Evolutionary conservation across 2,329 filamentous ascomycete species (phyloP), one percentile per base, ranked within the genome.

Genomic region (Verticillium albo-atrum): DNA sequence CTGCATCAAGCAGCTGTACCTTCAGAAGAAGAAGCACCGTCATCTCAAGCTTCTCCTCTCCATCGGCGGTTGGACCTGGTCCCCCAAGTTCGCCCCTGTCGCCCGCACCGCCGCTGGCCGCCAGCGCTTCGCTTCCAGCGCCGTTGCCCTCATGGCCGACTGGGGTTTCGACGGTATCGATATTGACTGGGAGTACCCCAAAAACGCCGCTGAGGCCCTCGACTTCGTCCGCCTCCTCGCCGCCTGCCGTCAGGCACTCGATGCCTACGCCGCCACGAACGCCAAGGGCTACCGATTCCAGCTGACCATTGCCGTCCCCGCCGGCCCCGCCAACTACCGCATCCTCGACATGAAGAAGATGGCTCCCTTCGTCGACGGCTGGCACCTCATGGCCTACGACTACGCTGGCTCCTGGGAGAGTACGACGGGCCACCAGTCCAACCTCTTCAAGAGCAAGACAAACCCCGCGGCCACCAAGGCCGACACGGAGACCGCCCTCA

Each of bases 11-110:
- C 90, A 94, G 70, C 77, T 96, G 1, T 91, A 83, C 71, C 73
- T 91, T 1, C 80, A 90, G 57, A 96, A 96, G 79, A 88, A 92
- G 74, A 76, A 81, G 65, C 85, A 96, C 71, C 85, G 91, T 23
- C 85, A 90, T 57, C 74, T 96, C 60, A 96, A 96, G 74, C 81
- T 89, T 2, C 76, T 95, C n/a, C 81, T 95, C 9, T 91, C 88
- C 35, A 89, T 96, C 61, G 92, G 92, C 47, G 92, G 92, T 17
- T 95, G 88, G 86, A 90, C 86, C 0, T 91, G 89, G 71, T 90
- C 88, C 3, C 74, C 82, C 57, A 89, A 90, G 66, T 91, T 94
- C 69, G 79, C 85, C 1, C 75, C 77, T 6, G 83, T 88, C 0
- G 85, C 85, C 0, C 85, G 84, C 20, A 88, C 87, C 0, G 78